Evolutionary conservation across 345 rosid genomes (phyloP).

Genomic region (Rhizophora apiculata): DNA sequence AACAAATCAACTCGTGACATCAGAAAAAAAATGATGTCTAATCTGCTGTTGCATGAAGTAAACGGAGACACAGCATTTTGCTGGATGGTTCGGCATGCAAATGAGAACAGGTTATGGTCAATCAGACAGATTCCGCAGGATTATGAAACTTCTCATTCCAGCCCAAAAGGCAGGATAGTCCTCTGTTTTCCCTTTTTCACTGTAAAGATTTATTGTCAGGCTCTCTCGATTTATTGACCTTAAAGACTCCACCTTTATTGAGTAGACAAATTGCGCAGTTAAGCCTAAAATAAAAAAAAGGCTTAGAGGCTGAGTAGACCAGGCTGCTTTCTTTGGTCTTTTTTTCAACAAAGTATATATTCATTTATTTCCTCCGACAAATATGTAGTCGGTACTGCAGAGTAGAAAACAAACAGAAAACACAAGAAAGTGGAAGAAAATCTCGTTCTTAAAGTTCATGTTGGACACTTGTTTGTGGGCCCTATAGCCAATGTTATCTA

Average conservation of each 20-base stretch:
- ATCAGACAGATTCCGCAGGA: background rate
- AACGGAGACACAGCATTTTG: background rate
- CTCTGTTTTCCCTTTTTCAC: too few relatives aligned
- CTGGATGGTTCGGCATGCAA: background rate
- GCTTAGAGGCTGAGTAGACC: too few relatives aligned
- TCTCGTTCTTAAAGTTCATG: constrained; percentile 2
- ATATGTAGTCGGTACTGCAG: background rate
- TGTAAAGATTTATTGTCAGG: too few relatives aligned
- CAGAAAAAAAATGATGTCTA: background rate
- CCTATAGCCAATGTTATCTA: constrained; percentile 3
- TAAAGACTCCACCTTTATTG: too few relatives aligned
- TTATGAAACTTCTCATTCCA: background rate
- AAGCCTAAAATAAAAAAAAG: too few relatives aligned
- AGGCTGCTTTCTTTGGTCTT: too few relatives aligned
- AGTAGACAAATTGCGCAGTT: too few relatives aligned
- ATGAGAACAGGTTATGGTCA: background rate
- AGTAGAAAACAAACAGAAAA: constrained; percentile 10
- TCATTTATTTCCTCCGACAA: background rate
- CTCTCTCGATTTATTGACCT: too few relatives aligned
- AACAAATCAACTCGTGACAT: background rate
- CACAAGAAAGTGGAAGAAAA: constrained; percentile 20
- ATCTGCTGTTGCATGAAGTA: too few relatives aligned
- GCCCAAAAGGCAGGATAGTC: too few relatives aligned
- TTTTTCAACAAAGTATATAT: too few relatives aligned
- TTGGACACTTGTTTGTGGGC: constrained; percentile 8